Percentiles rank a stretch among this genome's conserved stretches.
Conservation (phyloP, 306 rosid species). For the Crotalaria pallida region DNA sequence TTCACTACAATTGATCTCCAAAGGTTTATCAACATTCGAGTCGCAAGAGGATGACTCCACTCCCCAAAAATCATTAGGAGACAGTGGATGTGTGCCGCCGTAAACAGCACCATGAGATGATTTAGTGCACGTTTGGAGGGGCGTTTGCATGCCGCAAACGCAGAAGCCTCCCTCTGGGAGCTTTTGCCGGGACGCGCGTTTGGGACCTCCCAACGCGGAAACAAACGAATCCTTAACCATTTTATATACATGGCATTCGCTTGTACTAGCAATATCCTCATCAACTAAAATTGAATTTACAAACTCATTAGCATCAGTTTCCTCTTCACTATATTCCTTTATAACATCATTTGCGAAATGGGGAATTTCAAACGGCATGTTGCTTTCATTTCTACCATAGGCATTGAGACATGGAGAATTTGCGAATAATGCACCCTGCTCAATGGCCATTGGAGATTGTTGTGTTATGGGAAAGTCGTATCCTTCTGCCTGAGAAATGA, state of each 20-base stretch:
- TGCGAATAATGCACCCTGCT: neutral
- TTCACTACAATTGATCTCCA: neutral
- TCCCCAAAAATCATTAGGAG: too few species aligned
- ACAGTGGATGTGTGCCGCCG: too few species aligned
- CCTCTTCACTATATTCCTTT: conserved; percentile 20
- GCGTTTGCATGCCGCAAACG: too few species aligned
- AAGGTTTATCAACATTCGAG: conserved; percentile 3
- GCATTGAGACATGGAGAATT: neutral
- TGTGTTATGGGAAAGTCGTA: neutral
- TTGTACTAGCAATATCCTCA: neutral
- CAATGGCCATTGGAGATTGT: neutral
- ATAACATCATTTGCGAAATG: neutral
- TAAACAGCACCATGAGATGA: neutral
- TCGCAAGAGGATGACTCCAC: conserved; percentile 33
- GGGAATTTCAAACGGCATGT: neutral
- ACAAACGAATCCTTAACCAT: too few species aligned
- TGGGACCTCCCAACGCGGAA: too few species aligned
- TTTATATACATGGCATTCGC: neutral
- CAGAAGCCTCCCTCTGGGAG: too few species aligned
- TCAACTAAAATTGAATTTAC: neutral
- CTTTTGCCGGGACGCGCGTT: too few species aligned
- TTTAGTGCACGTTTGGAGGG: too few species aligned
- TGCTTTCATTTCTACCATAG: neutral
- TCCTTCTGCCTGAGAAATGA: neutral
- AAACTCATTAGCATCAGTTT: neutral